Base-by-base conservation (phyloP, 1,139 yeast species). In the Torulaspora globosa region DNA sequence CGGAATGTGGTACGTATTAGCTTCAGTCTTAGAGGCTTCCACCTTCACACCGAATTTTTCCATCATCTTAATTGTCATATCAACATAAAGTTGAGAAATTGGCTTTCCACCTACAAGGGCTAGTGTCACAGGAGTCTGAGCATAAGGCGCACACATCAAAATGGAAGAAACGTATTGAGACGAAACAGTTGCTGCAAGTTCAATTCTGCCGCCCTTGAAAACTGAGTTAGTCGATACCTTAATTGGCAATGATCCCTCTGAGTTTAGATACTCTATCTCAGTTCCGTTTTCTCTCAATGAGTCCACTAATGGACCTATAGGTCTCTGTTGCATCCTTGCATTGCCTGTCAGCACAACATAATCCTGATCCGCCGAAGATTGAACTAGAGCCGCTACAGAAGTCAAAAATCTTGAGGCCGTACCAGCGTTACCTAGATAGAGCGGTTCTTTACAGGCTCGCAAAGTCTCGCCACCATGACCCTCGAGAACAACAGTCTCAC, bases 31-130 rank as follows among this genome's bases (percentile, higher is more conserved):
- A 7, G 95, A 84, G 57, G 77, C 78, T 34, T 73, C 74, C n/a
- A 94, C 98, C 11, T 71, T 68, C 47, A 94, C 74, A 47, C 98
- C 98, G 63, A 92, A 92, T 12, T 84, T 73, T 44, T 77, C 79
- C 99, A 92, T 92, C 96, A 92, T 87, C 43, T 85, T 82, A 54
- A 90, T 83, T 3, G 99, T 94, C 98, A 92, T 92, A 63, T 90
- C 97, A 57, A 92, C 89, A 73, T 92, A 92, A 55, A 92, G 76
- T 66, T 88, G 95, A 16, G 97, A 90, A 55, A 92, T 88, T 57
- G 98, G 98, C 66, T 90, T 90, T 36, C 98, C 98, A 31, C 97
- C 98, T 28, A 86, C 92, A 48, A 92, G 75, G 7, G 94, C 72
- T 61, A 92, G 76, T 6, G 96, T 89, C 16, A 90, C 95, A 5